Evolutionary conservation across 2,329 filamentous ascomycete genomes (phyloP), one percentile per base, ranked within the genome.

Genomic region (Colletotrichum tabaci): DNA sequence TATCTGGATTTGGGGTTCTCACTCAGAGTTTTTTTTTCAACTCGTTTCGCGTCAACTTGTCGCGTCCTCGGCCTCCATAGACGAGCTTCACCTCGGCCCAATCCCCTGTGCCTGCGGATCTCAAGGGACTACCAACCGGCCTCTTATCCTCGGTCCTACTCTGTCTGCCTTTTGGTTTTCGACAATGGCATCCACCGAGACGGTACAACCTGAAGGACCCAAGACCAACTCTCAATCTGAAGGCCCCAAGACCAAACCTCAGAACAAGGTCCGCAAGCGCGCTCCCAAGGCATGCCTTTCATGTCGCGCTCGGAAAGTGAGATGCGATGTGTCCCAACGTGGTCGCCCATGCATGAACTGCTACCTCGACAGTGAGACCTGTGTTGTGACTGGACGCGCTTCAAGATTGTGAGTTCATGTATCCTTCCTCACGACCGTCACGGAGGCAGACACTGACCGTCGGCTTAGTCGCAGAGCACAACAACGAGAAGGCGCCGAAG

Each of bases 341-440:
- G 85, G 85, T 4, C 79, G 82, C 42, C 86, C 86, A 9, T 88
- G 84, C 77, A 87, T 87, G 80, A 87, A 87, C 67, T 88, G 85
- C 75, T 85, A 85, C 56, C 83, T 87, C 66, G 85, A 87, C 74
- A 84, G 83, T 69, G 85, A 87, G 74, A 80, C 79, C 0, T 83
- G 83, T 73, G 76, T 86, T 62, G 79, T 83, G 67, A 84, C 80
- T 10, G 80, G 80, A 52, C 79, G 82, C 71, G 83, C 81, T 23
- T 83, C 81, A 5, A 80, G 80, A 70, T 81, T 82, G 82, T 83
- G 73, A 78, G 82, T 77, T 12, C 35, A 35, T 12, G 15, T 16
- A 12, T 13, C 46, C 23, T 10, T 10, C 46, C n/a, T 2, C 12
- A 4, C 52, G 7, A 7, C n/a, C 6, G 46, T 46, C 10, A 18